Evolutionary conservation across 768 basidiomycete genomes (phyloP), one percentile per base, ranked within the genome.

Genomic region (Epithele typhae): DNA sequence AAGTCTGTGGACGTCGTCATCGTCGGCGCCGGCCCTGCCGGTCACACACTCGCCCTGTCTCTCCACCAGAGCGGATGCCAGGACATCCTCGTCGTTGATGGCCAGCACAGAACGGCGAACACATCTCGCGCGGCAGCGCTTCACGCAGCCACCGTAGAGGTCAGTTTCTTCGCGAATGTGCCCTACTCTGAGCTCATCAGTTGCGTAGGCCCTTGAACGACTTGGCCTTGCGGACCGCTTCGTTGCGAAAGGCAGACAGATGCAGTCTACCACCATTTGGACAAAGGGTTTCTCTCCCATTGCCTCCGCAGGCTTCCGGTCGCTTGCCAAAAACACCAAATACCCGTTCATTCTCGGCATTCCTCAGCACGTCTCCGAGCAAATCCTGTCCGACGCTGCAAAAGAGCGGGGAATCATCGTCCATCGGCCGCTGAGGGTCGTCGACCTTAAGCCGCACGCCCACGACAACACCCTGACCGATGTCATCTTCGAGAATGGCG

Each of bases 71-170:
- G 74, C n/a, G 70, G 70, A 1, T 66, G 68, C 36, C 57, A 46
- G 24, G 69, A 77, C 27, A 46, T 79, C 59, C 43, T 70, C 14
- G 59, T 77, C 15, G 73, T 78, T 2, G 77, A 79, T 43, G 65
- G 64, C 21, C 19, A 58, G 4, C 21, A 40, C 0, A 44, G 64
- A 17, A 67, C 66, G 22, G 53, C 63, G 41, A 64, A 66, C 40
- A 58, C 60, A 6, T 75, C 77, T 10, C 70, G 77, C 19, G 75
- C 78, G 0, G 49, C 72, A 3, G 64, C 69, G 1, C 56, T 79
- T 25, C 78, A 80, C 50, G 72, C 78, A 30, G 70, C 74, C 25
- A 79, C 78, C 11, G 63, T 80, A 12, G 78, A 79, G 63, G 77
- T 73, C 50, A 37, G 60, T n/a, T 45, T n/a, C 32, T n/a, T n/a